Evolutionary conservation across 208 protist species (phyloP).

Genomic region (Strigomonas culicis): DNA sequence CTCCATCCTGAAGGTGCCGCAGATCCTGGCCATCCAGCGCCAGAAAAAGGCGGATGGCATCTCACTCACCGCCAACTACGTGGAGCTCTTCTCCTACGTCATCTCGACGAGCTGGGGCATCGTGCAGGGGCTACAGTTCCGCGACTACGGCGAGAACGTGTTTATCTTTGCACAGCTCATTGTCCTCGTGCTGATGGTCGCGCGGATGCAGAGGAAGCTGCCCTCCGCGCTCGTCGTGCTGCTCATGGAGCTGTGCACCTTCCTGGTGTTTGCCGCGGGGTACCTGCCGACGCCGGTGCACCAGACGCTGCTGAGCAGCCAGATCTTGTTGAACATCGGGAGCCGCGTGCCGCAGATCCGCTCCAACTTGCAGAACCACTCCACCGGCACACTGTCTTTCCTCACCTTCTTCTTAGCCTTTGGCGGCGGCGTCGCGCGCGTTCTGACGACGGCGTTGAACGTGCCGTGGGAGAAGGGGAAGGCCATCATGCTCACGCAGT

Average conservation of each 20-base stretch:
- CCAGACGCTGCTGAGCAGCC: slow-evolving; percentile 43
- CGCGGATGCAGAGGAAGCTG: slow-evolving; percentile 47
- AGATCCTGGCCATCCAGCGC: slow-evolving; percentile 72
- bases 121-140: slow-evolving; percentile 54
- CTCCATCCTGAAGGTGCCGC: slow-evolving; percentile 79
- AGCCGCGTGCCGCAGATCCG: slow-evolving; percentile 81
- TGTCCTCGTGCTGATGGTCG: slow-evolving; percentile 62
- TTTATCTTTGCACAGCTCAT: slow-evolving; percentile 70
- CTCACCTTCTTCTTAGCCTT: slow-evolving; percentile 83
- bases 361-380: slow-evolving; percentile 57
- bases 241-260: slow-evolving; percentile 19
- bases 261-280: slow-evolving; percentile 40
- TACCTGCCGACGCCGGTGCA: slow-evolving; percentile 41
- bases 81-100: slow-evolving; percentile 76
- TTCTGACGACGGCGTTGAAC: slow-evolving; percentile 80
- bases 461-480: slow-evolving; percentile 79
- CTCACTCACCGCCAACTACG: slow-evolving; percentile 45
- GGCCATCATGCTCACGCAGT: slow-evolving; percentile 62
- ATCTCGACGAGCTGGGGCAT: slow-evolving; percentile 81
- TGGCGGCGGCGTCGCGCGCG: slow-evolving; percentile 57
- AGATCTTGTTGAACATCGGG: slow-evolving; percentile 64
- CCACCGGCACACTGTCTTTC: slow-evolving; percentile 74
- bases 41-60: slow-evolving; percentile 61
- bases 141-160: slow-evolving; percentile 79
- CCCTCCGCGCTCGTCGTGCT: slow-evolving; percentile 25